phyloP scores from a whole-genome alignment of 148 eudicot genomes.

The Fallopia convolvulus region DNA sequence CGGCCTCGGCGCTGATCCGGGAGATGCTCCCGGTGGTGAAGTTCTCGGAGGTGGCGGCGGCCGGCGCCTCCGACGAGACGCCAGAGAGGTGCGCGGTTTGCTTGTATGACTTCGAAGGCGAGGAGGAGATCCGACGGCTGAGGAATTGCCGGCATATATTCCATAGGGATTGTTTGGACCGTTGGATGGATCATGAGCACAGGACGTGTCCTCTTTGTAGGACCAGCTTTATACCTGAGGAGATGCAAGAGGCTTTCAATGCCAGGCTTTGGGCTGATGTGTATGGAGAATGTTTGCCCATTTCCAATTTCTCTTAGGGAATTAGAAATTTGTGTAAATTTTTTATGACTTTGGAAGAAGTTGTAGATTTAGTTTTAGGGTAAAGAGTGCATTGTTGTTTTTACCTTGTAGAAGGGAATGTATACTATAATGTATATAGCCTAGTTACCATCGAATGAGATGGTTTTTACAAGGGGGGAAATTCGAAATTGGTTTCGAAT shows the following conservation, averaged over 20 bases:
- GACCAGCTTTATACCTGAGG: constrained; percentile 36
- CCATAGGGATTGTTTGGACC: constrained; percentile 34
- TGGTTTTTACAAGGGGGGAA: background rate
- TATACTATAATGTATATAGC: constrained; percentile 1
- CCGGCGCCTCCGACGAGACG: constrained; percentile 27
- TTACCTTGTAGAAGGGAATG: background rate
- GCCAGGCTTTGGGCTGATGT: constrained; percentile 66
- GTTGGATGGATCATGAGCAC: constrained; percentile 53
- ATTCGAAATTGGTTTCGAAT: background rate
- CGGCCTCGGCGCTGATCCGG: constrained; percentile 45
- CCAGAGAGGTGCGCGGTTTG: constrained; percentile 59
- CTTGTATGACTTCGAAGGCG: constrained; percentile 34
- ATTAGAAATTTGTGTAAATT: background rate
- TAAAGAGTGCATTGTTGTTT: background rate
- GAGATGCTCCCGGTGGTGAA: constrained; percentile 58
- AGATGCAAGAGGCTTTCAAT: constrained; percentile 50
- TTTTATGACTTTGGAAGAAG: background rate
- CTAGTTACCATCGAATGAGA: background rate
- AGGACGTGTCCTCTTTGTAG: constrained; percentile 54
- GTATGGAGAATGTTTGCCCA: constrained; percentile 21
- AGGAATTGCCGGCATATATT: constrained; percentile 43
- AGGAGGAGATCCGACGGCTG: constrained; percentile 50
- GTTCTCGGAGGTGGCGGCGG: constrained; percentile 28
- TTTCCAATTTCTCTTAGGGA: constrained; percentile 35
- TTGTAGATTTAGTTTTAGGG: background rate